Base-by-base conservation (phyloP, 1,284 basidiomycete species). In the Ceratobasidium sp. region DNA sequence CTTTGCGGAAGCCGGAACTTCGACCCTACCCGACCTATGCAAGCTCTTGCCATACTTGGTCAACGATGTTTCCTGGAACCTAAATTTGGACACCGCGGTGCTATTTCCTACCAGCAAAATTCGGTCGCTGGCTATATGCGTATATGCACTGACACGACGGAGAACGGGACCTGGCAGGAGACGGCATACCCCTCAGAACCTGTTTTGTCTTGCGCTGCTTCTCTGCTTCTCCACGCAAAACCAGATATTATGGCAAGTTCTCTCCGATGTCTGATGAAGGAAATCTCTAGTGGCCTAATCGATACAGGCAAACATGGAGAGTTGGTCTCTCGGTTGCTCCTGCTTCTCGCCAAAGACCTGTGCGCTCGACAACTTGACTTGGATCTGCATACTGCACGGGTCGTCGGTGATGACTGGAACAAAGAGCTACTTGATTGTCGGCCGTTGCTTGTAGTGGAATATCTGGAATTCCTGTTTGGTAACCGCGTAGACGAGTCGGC, bases 181-280 rank as follows among this genome's bases (percentile, higher is more conserved):
- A 55, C 52, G 18, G 23, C 30, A 5, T 55, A 55, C 26, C 52
- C 52, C 3, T 55, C 52, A 7, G 52, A 55, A 18, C 52, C 52
- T 5, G 14, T 55, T 13, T 26, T 55, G 26, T 55, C 52, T 26
- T 55, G 52, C 52, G 52, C 52, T 32, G 52, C 52, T 32, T n/a
- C 52, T 32, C n/a, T 8, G 8, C 9, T 59, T n/a, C 57, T 59
- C 8, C 14, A 41, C 57, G n/a, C 23, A 21, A 4, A 21, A 3
- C 16, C n/a, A 16, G 26, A 55, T 28, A 23, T 28, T 21, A 9
- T 35, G 14, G 30, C 23, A 18, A 35, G n/a, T 2, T 6, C 57
- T 4, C 21, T 59, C 8, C 8, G n/a, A 18, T 8, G 8, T 11
- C 30, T 59, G 9, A n/a, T 14, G 6, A 9, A 9, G n/a, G 32